phyloP scores from a whole-genome alignment of 768 basidiomycete genomes.

The Tricholoma flavovirens region DNA sequence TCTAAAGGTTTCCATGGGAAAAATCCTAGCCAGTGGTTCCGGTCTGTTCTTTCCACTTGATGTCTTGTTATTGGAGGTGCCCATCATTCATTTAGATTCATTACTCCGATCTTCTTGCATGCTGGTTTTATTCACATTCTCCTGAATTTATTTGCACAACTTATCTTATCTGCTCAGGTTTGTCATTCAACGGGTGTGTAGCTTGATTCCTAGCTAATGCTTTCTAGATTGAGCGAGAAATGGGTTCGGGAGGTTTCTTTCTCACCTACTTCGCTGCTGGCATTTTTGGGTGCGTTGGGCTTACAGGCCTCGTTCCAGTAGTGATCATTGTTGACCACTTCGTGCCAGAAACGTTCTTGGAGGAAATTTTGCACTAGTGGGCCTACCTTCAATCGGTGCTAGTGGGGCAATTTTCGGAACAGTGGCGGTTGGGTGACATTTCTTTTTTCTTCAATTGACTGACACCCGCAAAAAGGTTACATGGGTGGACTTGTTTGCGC shows the following conservation, averaged over 20 bases:
- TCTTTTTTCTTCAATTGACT: neutral
- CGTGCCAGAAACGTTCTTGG: constrained; percentile 71
- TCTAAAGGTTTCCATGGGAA: constrained; percentile 33
- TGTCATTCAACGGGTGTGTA: neutral
- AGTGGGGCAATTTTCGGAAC: constrained; percentile 92
- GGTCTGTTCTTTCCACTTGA: constrained; percentile 21
- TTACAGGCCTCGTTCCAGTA: neutral
- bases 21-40: constrained; percentile 44
- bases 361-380: constrained; percentile 88
- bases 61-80: neutral
- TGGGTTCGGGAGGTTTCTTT: constrained; percentile 83
- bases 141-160: constrained; percentile 86
- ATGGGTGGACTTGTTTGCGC: constrained; percentile 86
- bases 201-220: neutral
- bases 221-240: constrained; percentile 79
- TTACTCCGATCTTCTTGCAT: constrained; percentile 86
- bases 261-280: constrained; percentile 87
- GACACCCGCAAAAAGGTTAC: constrained; percentile 41
- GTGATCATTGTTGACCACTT: neutral
- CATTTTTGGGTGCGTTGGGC: constrained; percentile 69
- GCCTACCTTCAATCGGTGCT: constrained; percentile 85
- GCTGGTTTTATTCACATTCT: constrained; percentile 93
- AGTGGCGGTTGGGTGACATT: constrained; percentile 48
- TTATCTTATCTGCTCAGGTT: constrained; percentile 75
- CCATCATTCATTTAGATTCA: constrained; percentile 47